phyloP scores from a whole-genome alignment of 2,329 filamentous ascomycete species.

The Trichoderma hamatum region DNA sequence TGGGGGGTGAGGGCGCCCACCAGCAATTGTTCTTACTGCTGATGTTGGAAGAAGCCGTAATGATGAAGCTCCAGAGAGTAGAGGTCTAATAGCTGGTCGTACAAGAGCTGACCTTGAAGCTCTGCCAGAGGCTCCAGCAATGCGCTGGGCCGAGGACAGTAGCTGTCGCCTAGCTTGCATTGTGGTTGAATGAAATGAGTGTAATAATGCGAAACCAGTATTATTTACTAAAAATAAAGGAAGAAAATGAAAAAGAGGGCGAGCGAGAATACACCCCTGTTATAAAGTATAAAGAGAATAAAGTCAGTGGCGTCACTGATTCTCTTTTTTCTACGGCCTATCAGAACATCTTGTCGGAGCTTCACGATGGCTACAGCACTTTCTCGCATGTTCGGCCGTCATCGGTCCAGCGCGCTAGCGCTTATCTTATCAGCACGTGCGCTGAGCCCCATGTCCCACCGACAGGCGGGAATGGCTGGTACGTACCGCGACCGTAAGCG shows the following conservation, averaged over 20 bases:
- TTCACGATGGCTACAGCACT: slow-evolving; percentile 38
- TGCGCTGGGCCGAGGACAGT: slow-evolving; percentile 43
- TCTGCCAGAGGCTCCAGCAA: slow-evolving; percentile 40
- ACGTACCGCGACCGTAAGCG: slow-evolving; percentile 34
- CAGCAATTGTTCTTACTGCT: slow-evolving; percentile 60
- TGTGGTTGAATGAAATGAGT: slow-evolving; percentile 26
- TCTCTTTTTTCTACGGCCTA: neutral
- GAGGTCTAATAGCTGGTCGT: slow-evolving; percentile 29
- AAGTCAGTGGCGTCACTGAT: neutral
- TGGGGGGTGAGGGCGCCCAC: slow-evolving; percentile 80
- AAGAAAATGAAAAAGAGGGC: neutral
- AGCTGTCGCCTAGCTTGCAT: slow-evolving; percentile 50
- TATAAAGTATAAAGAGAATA: neutral
- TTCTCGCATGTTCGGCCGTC: slow-evolving; percentile 47
- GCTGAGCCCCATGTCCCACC: slow-evolving; percentile 39
- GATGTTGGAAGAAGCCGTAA: slow-evolving; percentile 44
- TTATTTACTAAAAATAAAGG: neutral
- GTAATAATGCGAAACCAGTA: slow-evolving; percentile 8
- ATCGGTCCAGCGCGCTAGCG: slow-evolving; percentile 24
- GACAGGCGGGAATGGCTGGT: slow-evolving; percentile 27
- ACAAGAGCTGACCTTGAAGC: slow-evolving; percentile 37
- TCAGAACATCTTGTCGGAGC: slow-evolving; percentile 25
- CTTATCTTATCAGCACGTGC: slow-evolving; percentile 46
- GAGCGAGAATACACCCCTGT: neutral
- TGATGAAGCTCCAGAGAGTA: slow-evolving; percentile 26